A percentile compares a stretch with the other conserved stretches of the same genome.
These are phyloP conservation scores for Cladophialophora immunda DNA, from an alignment of 2,329 filamentous ascomycete genomes.

Conservation along the genomic window DNA sequence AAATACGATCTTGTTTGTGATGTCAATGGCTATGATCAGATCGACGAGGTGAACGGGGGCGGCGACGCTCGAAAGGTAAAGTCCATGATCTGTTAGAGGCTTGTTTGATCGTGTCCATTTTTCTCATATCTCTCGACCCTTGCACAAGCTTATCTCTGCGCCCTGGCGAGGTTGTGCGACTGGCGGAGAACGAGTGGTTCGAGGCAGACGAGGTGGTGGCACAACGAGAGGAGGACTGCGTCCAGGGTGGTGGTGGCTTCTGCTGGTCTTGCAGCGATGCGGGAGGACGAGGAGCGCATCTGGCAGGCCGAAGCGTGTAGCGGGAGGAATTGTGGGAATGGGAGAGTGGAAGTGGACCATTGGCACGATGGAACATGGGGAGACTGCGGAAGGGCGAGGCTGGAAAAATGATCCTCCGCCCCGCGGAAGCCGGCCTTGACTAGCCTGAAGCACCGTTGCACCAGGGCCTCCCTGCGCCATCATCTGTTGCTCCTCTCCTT, in stretches of 20 bases:
- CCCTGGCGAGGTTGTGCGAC: conserved; percentile 9
- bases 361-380: not conserved
- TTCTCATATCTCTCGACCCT: not conserved
- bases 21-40: not conserved
- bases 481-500: not conserved
- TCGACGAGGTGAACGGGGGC: not conserved
- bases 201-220: not conserved
- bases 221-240: not conserved
- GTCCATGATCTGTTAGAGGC: conserved; percentile 2
- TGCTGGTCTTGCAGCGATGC: not conserved
- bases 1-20: not conserved
- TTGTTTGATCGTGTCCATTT: not conserved
- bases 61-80: not conserved
- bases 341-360: not conserved
- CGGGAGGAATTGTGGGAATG: not conserved
- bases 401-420: not conserved
- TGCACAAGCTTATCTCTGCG: conserved; percentile 24
- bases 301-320: not conserved
- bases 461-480: not conserved
- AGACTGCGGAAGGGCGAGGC: not conserved
- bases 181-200: not conserved
- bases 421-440: not conserved
- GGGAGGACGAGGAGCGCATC: not conserved
- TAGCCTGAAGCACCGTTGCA: not conserved
- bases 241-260: not conserved